Evolutionary conservation across 163 green algal genomes (phyloP), one percentile per base, ranked within the genome.

Genomic region (Scenedesmus sp.): DNA sequence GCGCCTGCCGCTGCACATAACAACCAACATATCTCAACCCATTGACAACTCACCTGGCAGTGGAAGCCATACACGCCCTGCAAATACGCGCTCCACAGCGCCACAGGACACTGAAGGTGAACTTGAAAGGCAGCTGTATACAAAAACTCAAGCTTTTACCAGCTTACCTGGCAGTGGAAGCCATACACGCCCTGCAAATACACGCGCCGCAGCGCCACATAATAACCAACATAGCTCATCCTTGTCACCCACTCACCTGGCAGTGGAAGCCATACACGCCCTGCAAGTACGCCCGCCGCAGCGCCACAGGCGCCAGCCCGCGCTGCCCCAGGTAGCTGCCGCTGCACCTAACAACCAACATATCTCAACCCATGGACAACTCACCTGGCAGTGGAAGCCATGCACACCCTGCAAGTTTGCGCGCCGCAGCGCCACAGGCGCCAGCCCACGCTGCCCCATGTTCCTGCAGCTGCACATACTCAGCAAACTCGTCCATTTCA

Each of bases 371-470:
- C 10, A 34, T 76, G 66, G 26, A 18, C 66, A 76, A 23, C 70
- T 52, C 70, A 79, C 70, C 70, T 79, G 81, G 74, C 90, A 93
- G 90, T 93, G 90, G 52, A 93, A 93, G 12, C 90, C 90, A 56
- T 46, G 34, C 34, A 46, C 34, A 46, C 34, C 34, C 34, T 46
- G 34, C 34, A 46, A 46, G 34, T 46, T 1, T 0, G 34, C 34
- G 34, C 34, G 34, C 34, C 34, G 34, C 34, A 46, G 34, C 34
- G 34, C 34, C 34, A 46, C 34, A 46, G 34, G 34, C 34, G 34
- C 34, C 34, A 46, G 34, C 34, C 34, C 34, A 46, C 34, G 34
- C 34, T 46, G 34, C 34, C 34, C 34, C 34, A 46, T 46, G 34
- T 46, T 46, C 34, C 34, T 46, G 34, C 34, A 46, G 34, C 34